Percentiles rank a stretch among this genome's conserved stretches.
Conservation (phyloP, 768 basidiomycete species). For the Podaxis mareebaensis region DNA sequence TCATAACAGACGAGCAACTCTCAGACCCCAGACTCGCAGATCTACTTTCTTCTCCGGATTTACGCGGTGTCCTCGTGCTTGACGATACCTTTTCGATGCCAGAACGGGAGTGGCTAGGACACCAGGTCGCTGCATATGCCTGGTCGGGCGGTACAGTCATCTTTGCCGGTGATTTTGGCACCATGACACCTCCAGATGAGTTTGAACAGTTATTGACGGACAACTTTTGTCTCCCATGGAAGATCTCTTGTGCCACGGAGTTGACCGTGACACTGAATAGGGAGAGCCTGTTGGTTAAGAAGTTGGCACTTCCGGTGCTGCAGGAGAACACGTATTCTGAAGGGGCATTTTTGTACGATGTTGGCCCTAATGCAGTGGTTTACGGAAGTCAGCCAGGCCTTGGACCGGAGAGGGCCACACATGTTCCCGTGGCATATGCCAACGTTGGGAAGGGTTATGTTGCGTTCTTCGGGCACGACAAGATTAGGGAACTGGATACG, state of each 20-base stretch:
- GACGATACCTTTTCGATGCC: constrained; percentile 29
- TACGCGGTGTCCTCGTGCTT: constrained; percentile 36
- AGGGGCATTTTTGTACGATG: constrained; percentile 18
- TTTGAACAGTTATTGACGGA: constrained; percentile 26
- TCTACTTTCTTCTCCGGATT: constrained; percentile 29
- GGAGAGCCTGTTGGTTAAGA: constrained; percentile 19
- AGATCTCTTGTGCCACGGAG: constrained; percentile 22
- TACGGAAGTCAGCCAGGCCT: constrained; percentile 11
- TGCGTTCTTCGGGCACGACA: constrained; percentile 20
- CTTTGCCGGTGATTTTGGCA: constrained; percentile 30
- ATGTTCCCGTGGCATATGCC: constrained; percentile 27
- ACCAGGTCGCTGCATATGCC: constrained; percentile 33
- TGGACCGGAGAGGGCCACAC: constrained; percentile 23
- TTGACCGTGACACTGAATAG: constrained; percentile 20
- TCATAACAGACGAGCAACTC: constrained; percentile 18
- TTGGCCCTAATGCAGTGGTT: constrained; percentile 21
- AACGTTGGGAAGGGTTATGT: constrained; percentile 36
- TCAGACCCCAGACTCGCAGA: constrained; percentile 26
- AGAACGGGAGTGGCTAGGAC: constrained; percentile 27
- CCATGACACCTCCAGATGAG: constrained; percentile 17
- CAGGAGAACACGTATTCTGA: constrained; percentile 28
- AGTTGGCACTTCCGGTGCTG: constrained; percentile 22
- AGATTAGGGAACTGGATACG: not conserved
- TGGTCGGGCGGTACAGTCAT: constrained; percentile 38
- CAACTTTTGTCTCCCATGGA: constrained; percentile 37